Conservation (phyloP, 23 red algal species). For the Agarophyton chilense region DNA sequence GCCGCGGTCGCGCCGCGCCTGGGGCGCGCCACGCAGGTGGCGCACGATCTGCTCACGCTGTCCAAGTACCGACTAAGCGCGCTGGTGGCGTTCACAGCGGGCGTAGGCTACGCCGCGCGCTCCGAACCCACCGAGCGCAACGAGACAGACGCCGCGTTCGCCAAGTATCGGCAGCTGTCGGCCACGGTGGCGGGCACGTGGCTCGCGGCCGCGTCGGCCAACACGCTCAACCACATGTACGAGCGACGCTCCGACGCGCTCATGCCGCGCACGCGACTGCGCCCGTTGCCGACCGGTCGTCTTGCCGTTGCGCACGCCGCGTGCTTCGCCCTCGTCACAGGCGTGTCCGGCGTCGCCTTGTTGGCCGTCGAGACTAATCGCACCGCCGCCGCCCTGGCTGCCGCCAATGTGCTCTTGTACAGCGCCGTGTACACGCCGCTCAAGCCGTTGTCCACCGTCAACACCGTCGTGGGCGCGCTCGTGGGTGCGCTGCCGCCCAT, state of each 20-base stretch:
- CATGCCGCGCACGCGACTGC: slow-evolving; percentile 84
- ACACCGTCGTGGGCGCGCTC: slow-evolving; percentile 93
- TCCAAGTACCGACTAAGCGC: slow-evolving; percentile 86
- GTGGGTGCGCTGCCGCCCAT: slow-evolving; percentile 95
- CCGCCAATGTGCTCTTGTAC: slow-evolving; percentile 87
- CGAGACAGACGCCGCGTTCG: neutral
- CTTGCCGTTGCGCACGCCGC: slow-evolving; percentile 57
- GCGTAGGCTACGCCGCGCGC: slow-evolving; percentile 73
- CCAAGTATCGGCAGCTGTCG: neutral
- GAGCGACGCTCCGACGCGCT: slow-evolving; percentile 79
- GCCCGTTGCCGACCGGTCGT: slow-evolving; percentile 85
- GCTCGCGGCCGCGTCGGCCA: slow-evolving; percentile 83
- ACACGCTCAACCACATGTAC: slow-evolving; percentile 95
- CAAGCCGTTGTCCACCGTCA: slow-evolving; percentile 78
- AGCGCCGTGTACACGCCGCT: slow-evolving; percentile 93
- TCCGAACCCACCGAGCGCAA: slow-evolving; percentile 15
- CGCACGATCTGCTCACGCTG: slow-evolving; percentile 69
- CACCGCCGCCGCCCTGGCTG: slow-evolving; percentile 68
- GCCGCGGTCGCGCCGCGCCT: neutral
- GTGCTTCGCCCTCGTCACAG: slow-evolving; percentile 68
- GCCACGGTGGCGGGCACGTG: slow-evolving; percentile 70
- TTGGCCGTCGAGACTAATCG: slow-evolving; percentile 54
- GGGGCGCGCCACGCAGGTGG: neutral
- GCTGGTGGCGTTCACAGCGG: slow-evolving; percentile 81
- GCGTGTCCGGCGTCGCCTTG: slow-evolving; percentile 48